Percentiles rank a stretch among this genome's conserved stretches.
Evolutionary conservation across 495 filamentous ascomycete genomes (phyloP).

Genomic region (Pseudevernia furfuracea): DNA sequence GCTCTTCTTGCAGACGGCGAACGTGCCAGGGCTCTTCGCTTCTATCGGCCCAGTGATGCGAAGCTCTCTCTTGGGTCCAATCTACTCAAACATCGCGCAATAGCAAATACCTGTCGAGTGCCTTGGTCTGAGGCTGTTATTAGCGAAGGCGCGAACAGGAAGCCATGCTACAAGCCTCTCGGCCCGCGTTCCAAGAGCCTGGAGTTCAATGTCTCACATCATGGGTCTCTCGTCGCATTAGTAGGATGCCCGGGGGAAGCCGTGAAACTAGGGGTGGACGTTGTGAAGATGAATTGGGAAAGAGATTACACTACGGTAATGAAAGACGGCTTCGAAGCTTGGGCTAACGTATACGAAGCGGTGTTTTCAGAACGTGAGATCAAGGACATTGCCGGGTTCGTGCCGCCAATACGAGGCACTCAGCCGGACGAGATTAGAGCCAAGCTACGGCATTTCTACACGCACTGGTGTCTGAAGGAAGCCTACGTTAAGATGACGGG

Average conservation of each 20-base stretch:
- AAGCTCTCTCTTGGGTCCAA: slow-evolving; percentile 65
- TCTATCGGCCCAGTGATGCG: slow-evolving; percentile 56
- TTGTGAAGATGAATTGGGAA: slow-evolving; percentile 25
- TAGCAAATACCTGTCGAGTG: slow-evolving; percentile 52
- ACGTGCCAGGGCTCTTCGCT: slow-evolving; percentile 43
- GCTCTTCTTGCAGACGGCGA: slow-evolving; percentile 48
- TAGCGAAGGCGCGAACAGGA: slow-evolving; percentile 54
- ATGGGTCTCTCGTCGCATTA: slow-evolving; percentile 67
- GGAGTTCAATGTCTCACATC: slow-evolving; percentile 85
- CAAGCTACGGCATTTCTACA: slow-evolving; percentile 71
- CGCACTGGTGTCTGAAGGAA: slow-evolving; percentile 83
- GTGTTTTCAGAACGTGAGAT: slow-evolving; percentile 60
- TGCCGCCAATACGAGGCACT: slow-evolving; percentile 17
- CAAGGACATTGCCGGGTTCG: slow-evolving; percentile 48
- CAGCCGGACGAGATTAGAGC: slow-evolving; percentile 40
- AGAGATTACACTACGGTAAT: slow-evolving; percentile 34
- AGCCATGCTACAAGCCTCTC: slow-evolving; percentile 52
- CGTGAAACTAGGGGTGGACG: slow-evolving; percentile 31
- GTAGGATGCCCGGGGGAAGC: slow-evolving; percentile 44
- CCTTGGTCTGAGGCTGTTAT: slow-evolving; percentile 60
- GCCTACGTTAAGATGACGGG: slow-evolving; percentile 92
- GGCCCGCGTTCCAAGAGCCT: slow-evolving; percentile 35
- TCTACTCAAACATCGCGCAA: slow-evolving; percentile 70
- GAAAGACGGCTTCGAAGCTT: slow-evolving; percentile 51
- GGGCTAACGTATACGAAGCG: slow-evolving; percentile 70